Percentiles rank a stretch among this genome's conserved stretches.
Conservation (phyloP, 306 rosid genomes). For the Lablab purpureus region DNA sequence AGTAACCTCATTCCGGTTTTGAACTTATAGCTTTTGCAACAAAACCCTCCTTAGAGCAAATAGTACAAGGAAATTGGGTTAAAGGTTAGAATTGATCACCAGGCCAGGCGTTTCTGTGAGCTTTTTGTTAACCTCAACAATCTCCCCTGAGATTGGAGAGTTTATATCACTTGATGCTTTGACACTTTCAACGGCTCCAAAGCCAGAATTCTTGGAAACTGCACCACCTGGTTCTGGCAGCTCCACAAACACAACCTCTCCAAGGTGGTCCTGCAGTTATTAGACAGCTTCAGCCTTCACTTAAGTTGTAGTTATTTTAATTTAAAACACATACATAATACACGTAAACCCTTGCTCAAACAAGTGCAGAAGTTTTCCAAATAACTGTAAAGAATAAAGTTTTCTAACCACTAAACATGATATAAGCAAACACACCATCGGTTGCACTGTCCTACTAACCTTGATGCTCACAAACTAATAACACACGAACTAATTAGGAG, state of each 20-base stretch:
- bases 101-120: slow-evolving; percentile 77
- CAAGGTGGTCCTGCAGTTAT: slow-evolving; percentile 82
- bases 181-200: slow-evolving; percentile 98
- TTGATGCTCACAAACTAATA: neutral
- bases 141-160: slow-evolving; percentile 94
- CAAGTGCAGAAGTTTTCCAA: too few relatives aligned
- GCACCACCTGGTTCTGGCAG: slow-evolving; percentile 76
- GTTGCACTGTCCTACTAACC: neutral
- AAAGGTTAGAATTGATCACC: slow-evolving; percentile 57
- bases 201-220: slow-evolving; percentile 63
- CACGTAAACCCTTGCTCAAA: neutral
- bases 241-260: slow-evolving; percentile 95
- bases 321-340: neutral
- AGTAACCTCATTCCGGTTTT: neutral
- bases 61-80: neutral
- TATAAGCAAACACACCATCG: neutral
- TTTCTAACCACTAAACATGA: neutral
- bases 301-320: neutral
- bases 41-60: neutral
- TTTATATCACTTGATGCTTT: slow-evolving; percentile 95
- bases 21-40: neutral
- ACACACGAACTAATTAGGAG: neutral
- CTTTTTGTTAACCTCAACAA: slow-evolving; percentile 79
- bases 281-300: slow-evolving; percentile 3
- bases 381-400: neutral